Evolutionary conservation across 2,329 filamentous ascomycete genomes (phyloP).

Genomic region (Trichophyton verrucosum): DNA sequence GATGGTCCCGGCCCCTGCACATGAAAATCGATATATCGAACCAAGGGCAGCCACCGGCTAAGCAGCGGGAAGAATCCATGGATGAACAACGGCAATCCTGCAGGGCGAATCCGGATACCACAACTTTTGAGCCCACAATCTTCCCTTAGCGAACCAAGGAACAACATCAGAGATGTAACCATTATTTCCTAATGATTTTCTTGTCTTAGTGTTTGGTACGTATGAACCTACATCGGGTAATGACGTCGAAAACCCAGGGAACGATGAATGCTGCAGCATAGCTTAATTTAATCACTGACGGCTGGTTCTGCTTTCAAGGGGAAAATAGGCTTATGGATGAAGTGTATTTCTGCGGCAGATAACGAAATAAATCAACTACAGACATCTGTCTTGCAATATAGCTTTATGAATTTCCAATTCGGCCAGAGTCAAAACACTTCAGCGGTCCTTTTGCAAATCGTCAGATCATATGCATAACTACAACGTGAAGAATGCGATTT

Average conservation of each 20-base stretch:
- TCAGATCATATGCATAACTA: not conserved
- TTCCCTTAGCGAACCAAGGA: not conserved
- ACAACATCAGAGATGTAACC: not conserved
- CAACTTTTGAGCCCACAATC: not conserved
- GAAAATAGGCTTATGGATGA: not conserved
- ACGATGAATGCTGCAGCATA: not conserved
- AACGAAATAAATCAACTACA: not conserved
- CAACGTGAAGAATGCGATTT: not conserved
- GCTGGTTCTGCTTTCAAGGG: not conserved
- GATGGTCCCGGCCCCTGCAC: not conserved
- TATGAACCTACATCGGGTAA: not conserved
- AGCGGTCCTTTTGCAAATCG: not conserved
- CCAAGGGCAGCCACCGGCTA: not conserved
- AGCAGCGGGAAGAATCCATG: conserved; percentile 4
- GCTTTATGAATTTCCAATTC: not conserved
- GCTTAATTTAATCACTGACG: not conserved
- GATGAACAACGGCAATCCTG: not conserved
- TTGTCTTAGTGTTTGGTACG: not conserved
- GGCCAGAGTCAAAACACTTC: not conserved
- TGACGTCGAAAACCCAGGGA: not conserved
- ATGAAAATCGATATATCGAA: not conserved
- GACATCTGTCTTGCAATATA: not conserved
- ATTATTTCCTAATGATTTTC: not conserved
- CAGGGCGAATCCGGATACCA: not conserved
- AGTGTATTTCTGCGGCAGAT: not conserved